Conservation (phyloP, 148 eudicot species). For the Linanthus parryae region DNA sequence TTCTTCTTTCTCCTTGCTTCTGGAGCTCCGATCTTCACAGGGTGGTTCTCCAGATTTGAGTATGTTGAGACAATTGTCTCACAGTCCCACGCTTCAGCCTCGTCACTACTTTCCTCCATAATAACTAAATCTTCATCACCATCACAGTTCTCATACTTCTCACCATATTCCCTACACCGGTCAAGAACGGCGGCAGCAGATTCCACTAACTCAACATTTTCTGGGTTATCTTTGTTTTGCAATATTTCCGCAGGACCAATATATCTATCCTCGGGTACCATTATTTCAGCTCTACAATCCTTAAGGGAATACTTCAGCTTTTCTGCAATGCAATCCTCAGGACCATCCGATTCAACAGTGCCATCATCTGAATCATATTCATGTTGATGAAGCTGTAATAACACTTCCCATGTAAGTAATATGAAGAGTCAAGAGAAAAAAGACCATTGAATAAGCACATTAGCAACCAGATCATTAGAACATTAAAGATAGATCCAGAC, state of each 20-base stretch:
- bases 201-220: slow-evolving; percentile 29
- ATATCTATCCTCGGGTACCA: slow-evolving; percentile 37
- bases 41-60: slow-evolving; percentile 93
- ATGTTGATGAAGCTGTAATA: slow-evolving; percentile 65
- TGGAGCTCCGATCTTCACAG: slow-evolving; percentile 78
- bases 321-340: slow-evolving; percentile 46
- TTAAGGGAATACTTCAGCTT: slow-evolving; percentile 52
- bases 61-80: slow-evolving; percentile 84
- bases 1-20: slow-evolving; percentile 52
- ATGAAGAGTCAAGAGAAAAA: background rate
- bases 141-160: slow-evolving; percentile 54
- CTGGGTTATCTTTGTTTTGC: slow-evolving; percentile 13
- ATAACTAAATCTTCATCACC: slow-evolving; percentile 39
- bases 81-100: slow-evolving; percentile 87
- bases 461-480: background rate
- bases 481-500: no score
- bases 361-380: slow-evolving; percentile 63
- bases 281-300: slow-evolving; percentile 25
- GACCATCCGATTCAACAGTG: slow-evolving; percentile 28
- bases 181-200: slow-evolving; percentile 41
- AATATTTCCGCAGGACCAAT: slow-evolving; percentile 43
- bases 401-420: slow-evolving; percentile 1
- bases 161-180: slow-evolving; percentile 62
- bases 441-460: background rate
- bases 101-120: slow-evolving; percentile 80